These are phyloP conservation scores for Lipomyces spencermartinsiae DNA, from an alignment of 805 yeast species.

Conservation along the genomic window DNA sequence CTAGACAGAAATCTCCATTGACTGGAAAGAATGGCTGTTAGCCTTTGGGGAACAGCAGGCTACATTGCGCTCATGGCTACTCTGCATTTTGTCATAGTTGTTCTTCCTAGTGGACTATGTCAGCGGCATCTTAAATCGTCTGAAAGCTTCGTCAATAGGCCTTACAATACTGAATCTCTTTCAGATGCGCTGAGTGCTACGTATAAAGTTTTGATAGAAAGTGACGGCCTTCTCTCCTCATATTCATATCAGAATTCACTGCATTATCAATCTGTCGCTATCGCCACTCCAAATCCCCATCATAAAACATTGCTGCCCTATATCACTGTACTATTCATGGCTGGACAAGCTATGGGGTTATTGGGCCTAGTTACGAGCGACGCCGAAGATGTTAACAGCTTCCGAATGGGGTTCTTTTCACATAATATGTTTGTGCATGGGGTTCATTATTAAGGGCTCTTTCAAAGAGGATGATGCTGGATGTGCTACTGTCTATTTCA, in stretches of 20 bases:
- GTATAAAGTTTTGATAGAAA: not conserved
- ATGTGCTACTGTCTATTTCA: conserved; percentile 1
- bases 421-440: not conserved
- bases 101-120: too few relatives aligned
- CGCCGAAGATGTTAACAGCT: not conserved
- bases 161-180: not conserved
- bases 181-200: not conserved
- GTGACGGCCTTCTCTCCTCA: conserved; percentile 1
- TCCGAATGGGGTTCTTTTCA: not conserved
- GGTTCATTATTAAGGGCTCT: not conserved
- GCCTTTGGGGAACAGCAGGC: too few relatives aligned
- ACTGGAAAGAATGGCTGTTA: too few relatives aligned
- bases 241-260: conserved; percentile 2
- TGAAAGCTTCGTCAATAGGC: not conserved
- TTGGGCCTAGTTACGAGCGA: not conserved
- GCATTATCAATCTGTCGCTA: not conserved
- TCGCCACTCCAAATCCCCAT: not conserved
- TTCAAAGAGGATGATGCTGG: not conserved
- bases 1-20: too few relatives aligned
- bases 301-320: not conserved
- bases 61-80: too few relatives aligned
- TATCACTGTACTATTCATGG: not conserved
- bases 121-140: not conserved
- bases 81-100: too few relatives aligned
- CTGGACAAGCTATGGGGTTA: not conserved